phyloP scores from a whole-genome alignment of 2,329 filamentous ascomycete species.

The Trichoderma polysporum region DNA sequence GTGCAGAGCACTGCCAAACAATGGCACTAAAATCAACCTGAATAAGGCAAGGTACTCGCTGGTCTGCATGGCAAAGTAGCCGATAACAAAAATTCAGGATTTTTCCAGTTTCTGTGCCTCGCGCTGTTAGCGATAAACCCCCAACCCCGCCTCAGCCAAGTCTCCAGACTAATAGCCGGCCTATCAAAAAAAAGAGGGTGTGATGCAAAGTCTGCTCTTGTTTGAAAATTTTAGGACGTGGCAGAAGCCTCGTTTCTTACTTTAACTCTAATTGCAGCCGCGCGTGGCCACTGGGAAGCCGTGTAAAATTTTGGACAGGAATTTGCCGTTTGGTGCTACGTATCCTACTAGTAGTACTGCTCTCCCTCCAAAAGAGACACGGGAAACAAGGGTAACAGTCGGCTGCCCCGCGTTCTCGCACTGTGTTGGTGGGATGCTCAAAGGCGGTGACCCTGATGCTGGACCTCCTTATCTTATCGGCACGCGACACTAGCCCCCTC shows the following conservation, averaged over 20 bases:
- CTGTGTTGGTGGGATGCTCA: conserved; percentile 18
- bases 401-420: not conserved
- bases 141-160: conserved; percentile 13
- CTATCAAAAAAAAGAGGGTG: conserved; percentile 6
- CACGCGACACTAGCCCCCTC: conserved; percentile 18
- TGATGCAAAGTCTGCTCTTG: conserved; percentile 17
- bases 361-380: not conserved
- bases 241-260: not conserved
- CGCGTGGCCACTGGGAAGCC: not conserved
- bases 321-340: not conserved
- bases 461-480: conserved; percentile 23
- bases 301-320: not conserved
- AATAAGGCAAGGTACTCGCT: not conserved
- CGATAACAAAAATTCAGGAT: not conserved
- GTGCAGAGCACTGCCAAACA: conserved; percentile 8
- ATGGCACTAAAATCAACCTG: not conserved
- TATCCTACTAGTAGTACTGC: no score
- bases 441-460: conserved; percentile 19
- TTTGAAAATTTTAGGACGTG: not conserved
- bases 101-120: not conserved
- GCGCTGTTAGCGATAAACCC: not conserved
- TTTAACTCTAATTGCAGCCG: conserved; percentile 1
- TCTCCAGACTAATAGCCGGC: not conserved
- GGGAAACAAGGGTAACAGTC: conserved; percentile 14
- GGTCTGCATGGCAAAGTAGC: not conserved